Evolutionary conservation across 257 asterid genomes (phyloP).

Genomic region (Forsythia suspensa): DNA sequence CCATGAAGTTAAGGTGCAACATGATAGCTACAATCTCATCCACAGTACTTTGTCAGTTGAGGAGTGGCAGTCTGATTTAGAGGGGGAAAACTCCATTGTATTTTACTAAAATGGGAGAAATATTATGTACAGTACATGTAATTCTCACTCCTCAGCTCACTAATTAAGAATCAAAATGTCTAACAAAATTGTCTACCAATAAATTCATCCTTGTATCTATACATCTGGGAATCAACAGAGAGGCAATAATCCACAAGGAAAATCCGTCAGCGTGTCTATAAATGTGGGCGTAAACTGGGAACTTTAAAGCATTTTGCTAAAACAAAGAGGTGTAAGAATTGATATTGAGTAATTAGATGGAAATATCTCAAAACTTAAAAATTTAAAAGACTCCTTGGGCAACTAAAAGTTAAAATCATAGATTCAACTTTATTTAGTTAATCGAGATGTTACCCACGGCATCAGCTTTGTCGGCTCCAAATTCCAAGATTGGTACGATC

Average conservation of each 20-base stretch:
- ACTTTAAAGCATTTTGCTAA: not conserved
- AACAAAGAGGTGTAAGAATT: not conserved
- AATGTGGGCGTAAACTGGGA: not conserved
- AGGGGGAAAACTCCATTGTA: not conserved
- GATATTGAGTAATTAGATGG: not conserved
- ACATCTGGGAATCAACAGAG: not conserved
- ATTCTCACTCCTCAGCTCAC: not conserved
- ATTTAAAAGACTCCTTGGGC: not conserved
- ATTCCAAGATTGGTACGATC: slow-evolving; percentile 77
- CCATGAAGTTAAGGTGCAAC: not conserved
- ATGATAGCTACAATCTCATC: not conserved
- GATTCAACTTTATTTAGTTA: not conserved
- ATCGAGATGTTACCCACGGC: slow-evolving; percentile 80
- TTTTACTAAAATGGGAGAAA: not conserved
- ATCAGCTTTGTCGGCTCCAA: slow-evolving; percentile 87
- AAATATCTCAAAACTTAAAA: not conserved
- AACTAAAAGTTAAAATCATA: slow-evolving; percentile 8
- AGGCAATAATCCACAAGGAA: not conserved
- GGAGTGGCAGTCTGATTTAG: not conserved
- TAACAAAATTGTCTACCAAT: no score
- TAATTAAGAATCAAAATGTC: not conserved
- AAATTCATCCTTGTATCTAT: not conserved
- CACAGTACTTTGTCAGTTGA: not conserved
- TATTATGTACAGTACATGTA: not conserved
- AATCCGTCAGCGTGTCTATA: not conserved